Evolutionary conservation across 306 rosid genomes (phyloP), one percentile per base, ranked within the genome.

Genomic region (Vigna nakashimae): DNA sequence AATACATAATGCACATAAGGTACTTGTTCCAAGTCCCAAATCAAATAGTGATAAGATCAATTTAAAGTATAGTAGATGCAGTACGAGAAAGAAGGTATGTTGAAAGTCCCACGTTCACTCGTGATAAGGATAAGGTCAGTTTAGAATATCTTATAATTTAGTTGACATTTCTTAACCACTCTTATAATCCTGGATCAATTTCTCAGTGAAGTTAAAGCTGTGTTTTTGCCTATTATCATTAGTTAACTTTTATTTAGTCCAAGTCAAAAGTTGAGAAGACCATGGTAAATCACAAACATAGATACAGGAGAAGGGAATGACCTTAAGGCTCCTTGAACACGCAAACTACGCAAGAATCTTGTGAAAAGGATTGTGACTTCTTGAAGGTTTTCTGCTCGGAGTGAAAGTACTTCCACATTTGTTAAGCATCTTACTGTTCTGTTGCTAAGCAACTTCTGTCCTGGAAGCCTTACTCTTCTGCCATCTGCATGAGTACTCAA

Each of bases 251-350:
- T 43, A 59, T 28, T 28, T 28, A 28, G 9, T 59, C 14, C 5
- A 14, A 59, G 18, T 59, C 65, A 28, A 14, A 30, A 60, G 18
- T 28, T 40, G 7, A 59, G 43, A 60, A 60, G 42, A 60, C 16
- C 14, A 60, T 60, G 43, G 22, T 28, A 13, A 62, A 15, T 62
- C 46, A 62, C 34, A 62, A 30, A 9, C n/a, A 36, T 63, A 63
- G 48, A n/a, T 43, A 38, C 7, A 32, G 17, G 2, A 34, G 65
- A 28, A 10, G 22, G 60, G 88, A 34, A 5, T 63, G 43, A 76
- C 98, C 97, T 90, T 79, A 93, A 78, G 79, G 92, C 93, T 85
- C 91, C 94, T 85, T 86, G 94, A 73, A 91, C 92, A 3, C 74
- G 97, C 2, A 86, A 83, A 5, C 87, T 94, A 75, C 89, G 90